Evolutionary conservation across 441 rosid species (phyloP).

Genomic region (Adansonia rubrostipa): DNA sequence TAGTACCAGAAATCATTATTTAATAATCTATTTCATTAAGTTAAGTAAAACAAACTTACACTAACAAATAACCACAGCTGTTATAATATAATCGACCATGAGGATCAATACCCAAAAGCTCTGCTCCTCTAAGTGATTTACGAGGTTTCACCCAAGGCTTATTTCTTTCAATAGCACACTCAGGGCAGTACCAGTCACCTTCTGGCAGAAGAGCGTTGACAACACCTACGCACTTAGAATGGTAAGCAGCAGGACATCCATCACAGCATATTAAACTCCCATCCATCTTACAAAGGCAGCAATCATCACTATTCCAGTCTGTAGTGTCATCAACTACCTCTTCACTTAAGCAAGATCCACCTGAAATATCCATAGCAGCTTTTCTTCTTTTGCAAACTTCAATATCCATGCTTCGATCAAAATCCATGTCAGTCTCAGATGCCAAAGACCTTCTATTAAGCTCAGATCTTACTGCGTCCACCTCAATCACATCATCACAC

Average conservation of each 20-base stretch:
- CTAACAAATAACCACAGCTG: conserved; percentile 71
- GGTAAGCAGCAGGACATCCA: conserved; percentile 88
- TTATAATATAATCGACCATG: conserved; percentile 62
- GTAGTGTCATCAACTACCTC: conserved; percentile 48
- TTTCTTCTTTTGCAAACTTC: conserved; percentile 56
- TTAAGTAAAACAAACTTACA: conserved; percentile 59
- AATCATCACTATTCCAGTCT: conserved; percentile 73
- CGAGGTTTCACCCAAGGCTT: conserved; percentile 51
- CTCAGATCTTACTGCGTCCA: conserved; percentile 76
- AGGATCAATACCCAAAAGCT: conserved; percentile 63
- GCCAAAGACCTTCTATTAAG: conserved; percentile 71
- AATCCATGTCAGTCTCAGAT: conserved; percentile 68
- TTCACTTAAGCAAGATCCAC: conserved; percentile 45
- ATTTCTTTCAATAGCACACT: conserved; percentile 59
- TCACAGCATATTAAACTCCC: conserved; percentile 78
- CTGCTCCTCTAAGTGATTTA: conserved; percentile 67
- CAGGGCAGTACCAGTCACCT: conserved; percentile 84
- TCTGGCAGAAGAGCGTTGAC: conserved; percentile 67
- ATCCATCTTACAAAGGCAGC: conserved; percentile 81
- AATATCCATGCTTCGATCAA: conserved; percentile 52
- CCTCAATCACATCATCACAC: conserved; percentile 66
- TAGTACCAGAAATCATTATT: neutral
- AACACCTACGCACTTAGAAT: conserved; percentile 77
- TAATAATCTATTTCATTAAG: conserved; percentile 25
- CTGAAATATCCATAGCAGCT: conserved; percentile 40